These are phyloP conservation scores for Torulaspora franciscae DNA, from an alignment of 805 yeast species.

Conservation along the genomic window DNA sequence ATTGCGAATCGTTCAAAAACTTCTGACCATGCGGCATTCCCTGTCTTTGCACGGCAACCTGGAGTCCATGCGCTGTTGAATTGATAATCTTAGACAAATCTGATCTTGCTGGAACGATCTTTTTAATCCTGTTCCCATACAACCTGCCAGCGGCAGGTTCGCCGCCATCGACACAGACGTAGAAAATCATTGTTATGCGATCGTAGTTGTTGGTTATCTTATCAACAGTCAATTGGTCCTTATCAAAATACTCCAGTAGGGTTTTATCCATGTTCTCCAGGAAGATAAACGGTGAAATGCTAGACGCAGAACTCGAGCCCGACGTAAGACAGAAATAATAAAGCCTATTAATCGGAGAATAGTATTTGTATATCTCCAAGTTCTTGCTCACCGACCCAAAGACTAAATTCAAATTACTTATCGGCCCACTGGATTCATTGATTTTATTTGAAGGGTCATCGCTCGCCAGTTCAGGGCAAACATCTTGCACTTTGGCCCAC, in stretches of 20 bases:
- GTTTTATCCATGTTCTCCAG: conserved; percentile 46
- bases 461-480: conserved; percentile 18
- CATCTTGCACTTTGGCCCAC: conserved; percentile 23
- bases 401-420: conserved; percentile 1
- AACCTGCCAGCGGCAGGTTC: conserved; percentile 68
- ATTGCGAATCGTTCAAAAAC: conserved; percentile 1
- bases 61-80: conserved; percentile 34
- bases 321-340: conserved; percentile 27
- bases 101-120: conserved; percentile 53
- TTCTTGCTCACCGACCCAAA: conserved; percentile 20
- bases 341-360: conserved; percentile 22
- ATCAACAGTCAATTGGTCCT: conserved; percentile 46
- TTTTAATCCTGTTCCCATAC: conserved; percentile 52
- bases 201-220: conserved; percentile 68
- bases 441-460: background rate
- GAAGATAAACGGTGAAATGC: conserved; percentile 52
- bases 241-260: conserved; percentile 55
- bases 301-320: conserved; percentile 34
- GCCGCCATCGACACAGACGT: conserved; percentile 75
- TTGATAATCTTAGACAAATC: conserved; percentile 36
- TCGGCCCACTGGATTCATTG: background rate
- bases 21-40: conserved; percentile 5
- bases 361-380: conserved; percentile 23
- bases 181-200: conserved; percentile 61
- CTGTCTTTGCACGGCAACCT: conserved; percentile 18